Percentiles rank a stretch among this genome's conserved stretches.
Conservation (phyloP, 805 yeast genomes). For the Nakazawaea siamensis region DNA sequence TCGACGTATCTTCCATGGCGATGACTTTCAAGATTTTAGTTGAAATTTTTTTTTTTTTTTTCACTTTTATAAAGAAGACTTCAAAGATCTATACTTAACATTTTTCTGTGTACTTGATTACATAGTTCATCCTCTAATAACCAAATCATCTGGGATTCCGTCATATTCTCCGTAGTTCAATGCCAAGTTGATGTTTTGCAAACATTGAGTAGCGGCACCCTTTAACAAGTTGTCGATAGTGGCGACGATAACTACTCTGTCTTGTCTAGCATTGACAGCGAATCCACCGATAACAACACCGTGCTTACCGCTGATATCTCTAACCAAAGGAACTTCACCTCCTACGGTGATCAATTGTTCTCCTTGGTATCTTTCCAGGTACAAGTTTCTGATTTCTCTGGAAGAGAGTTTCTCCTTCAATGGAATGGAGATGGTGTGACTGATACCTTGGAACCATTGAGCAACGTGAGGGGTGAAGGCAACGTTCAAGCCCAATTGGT, state of each 20-base stretch:
- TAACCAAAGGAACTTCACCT: conserved; percentile 91
- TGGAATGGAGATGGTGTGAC: conserved; percentile 88
- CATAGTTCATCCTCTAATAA: conserved; percentile 34
- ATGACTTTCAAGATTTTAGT: no score
- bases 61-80: no score
- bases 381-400: conserved; percentile 76
- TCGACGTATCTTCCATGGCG: conserved; percentile 18
- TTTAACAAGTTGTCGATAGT: conserved; percentile 92
- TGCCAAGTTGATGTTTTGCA: conserved; percentile 90
- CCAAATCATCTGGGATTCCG: conserved; percentile 77
- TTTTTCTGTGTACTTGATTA: not conserved
- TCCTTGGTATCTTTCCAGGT: conserved; percentile 80
- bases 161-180: conserved; percentile 89
- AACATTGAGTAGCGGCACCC: conserved; percentile 98
- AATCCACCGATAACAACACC: conserved; percentile 95
- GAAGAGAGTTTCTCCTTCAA: conserved; percentile 64
- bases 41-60: no score
- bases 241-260: conserved; percentile 90
- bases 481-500: conserved; percentile 67
- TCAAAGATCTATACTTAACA: no score
- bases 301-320: conserved; percentile 86
- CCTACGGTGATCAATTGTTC: conserved; percentile 80
- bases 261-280: conserved; percentile 80
- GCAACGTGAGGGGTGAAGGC: conserved; percentile 98
- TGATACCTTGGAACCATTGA: conserved; percentile 98